Percentiles rank a stretch among this genome's conserved stretches.
Conservation (phyloP, 257 asterid species). For the Solanum rostratum region DNA sequence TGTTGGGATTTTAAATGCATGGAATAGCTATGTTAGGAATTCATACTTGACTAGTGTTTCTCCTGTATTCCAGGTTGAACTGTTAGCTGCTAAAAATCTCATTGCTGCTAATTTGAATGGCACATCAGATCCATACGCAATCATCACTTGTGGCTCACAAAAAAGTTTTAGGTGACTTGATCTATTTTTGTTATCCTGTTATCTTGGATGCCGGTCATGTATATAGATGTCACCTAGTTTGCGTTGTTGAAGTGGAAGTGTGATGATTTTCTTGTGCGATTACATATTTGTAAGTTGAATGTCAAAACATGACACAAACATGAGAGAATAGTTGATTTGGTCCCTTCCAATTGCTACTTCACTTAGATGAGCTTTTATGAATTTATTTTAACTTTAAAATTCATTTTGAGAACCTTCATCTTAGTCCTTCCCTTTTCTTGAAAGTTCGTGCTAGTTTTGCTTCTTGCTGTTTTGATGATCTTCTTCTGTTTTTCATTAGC, state of each 20-base stretch:
- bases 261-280: neutral
- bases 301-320: neutral
- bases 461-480: neutral
- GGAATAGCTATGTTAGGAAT: neutral
- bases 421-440: neutral
- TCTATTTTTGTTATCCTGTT: neutral
- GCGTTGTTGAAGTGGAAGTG: neutral
- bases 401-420: neutral
- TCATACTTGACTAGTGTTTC: neutral
- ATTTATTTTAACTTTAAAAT: neutral
- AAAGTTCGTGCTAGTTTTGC: neutral
- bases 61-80: conserved; percentile 57
- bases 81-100: conserved; percentile 92
- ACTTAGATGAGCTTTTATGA: neutral
- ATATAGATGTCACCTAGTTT: neutral
- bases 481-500: neutral
- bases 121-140: conserved; percentile 89
- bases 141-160: conserved; percentile 70
- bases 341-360: neutral
- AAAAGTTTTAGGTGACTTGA: conserved; percentile 66
- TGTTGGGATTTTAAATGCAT: neutral
- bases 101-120: conserved; percentile 76
- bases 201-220: neutral
- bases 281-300: neutral
- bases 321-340: neutral